Conservation (phyloP, 164 flowering plant species). For the Euptelea pleiosperma region DNA sequence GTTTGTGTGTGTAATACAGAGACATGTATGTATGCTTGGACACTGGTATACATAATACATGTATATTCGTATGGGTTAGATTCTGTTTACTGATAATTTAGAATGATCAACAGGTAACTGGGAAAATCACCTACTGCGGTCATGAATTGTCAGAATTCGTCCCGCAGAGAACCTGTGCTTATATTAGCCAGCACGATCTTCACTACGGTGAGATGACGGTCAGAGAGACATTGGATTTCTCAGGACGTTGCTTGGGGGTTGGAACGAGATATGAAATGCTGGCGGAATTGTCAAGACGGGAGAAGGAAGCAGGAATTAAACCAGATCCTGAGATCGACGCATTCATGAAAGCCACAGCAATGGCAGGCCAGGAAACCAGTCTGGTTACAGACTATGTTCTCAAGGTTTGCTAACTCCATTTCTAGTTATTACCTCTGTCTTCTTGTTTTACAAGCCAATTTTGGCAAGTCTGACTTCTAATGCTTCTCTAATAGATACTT, state of each 20-base stretch:
- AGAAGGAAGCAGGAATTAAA: slow-evolving; percentile 42
- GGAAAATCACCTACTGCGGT: slow-evolving; percentile 53
- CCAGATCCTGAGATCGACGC: slow-evolving; percentile 77
- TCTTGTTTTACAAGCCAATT: background rate
- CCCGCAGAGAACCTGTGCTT: slow-evolving; percentile 55
- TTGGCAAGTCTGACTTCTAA: slow-evolving; percentile 7
- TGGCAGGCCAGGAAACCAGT: slow-evolving; percentile 37
- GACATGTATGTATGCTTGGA: background rate
- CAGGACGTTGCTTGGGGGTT: slow-evolving; percentile 37
- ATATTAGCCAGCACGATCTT: slow-evolving; percentile 55
- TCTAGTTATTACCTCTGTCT: background rate
- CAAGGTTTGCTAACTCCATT: slow-evolving; percentile 29
- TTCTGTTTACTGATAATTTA: background rate
- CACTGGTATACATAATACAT: too few species aligned
- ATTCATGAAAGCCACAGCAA: slow-evolving; percentile 54
- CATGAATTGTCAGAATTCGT: slow-evolving; percentile 44
- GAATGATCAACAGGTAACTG: slow-evolving; percentile 34
- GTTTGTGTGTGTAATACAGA: background rate
- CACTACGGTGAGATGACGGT: slow-evolving; percentile 63
- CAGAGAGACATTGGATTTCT: slow-evolving; percentile 54
- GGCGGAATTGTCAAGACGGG: slow-evolving; percentile 42
- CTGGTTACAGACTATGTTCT: slow-evolving; percentile 57
- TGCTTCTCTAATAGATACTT: slow-evolving; percentile 32
- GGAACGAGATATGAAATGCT: slow-evolving; percentile 38
- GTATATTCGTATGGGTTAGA: background rate